Conservation (phyloP, 108 stramenopile species). For the Nitzschia palea region DNA sequence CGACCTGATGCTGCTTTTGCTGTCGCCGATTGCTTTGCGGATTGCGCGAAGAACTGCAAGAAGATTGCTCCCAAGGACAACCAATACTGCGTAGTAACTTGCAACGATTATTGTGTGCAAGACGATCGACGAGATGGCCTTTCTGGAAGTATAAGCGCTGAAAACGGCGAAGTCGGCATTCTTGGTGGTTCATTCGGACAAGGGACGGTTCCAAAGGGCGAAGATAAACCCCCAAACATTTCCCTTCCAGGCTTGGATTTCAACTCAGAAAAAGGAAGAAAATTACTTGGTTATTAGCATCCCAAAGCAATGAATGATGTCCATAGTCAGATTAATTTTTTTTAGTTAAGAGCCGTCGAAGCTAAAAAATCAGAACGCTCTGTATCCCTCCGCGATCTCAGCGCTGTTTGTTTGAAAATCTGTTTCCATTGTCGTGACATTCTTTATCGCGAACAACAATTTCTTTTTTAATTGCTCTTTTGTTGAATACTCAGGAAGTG, state of each 20-base stretch:
- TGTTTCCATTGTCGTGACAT: conserved; percentile 96
- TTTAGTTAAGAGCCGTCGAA: not conserved
- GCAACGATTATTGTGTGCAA: conserved; percentile 74
- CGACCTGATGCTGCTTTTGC: conserved; percentile 23
- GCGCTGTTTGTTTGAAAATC: conserved; percentile 92
- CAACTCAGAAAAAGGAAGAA: conserved; percentile 50
- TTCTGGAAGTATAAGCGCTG: conserved; percentile 62
- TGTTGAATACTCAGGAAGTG: conserved; percentile 85
- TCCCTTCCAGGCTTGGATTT: conserved; percentile 81
- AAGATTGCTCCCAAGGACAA: conserved; percentile 76
- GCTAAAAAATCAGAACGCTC: conserved; percentile 29
- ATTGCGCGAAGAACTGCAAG: conserved; percentile 78
- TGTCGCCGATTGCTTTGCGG: conserved; percentile 61
- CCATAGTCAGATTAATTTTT: not conserved
- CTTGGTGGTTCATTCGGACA: conserved; percentile 51
- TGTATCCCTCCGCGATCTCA: conserved; percentile 85
- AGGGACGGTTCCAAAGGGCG: conserved; percentile 78
- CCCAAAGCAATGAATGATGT: not conserved
- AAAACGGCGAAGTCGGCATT: conserved; percentile 73
- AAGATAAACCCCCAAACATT: conserved; percentile 71
- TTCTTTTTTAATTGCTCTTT: conserved; percentile 81
- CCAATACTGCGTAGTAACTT: conserved; percentile 56
- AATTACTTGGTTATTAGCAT: conserved; percentile 66
- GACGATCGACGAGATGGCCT: conserved; percentile 78
- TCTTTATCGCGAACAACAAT: conserved; percentile 93